Evolutionary conservation across 2,329 filamentous ascomycete genomes (phyloP), one percentile per base, ranked within the genome.

Genomic region (Cyphellophora europaea): DNA sequence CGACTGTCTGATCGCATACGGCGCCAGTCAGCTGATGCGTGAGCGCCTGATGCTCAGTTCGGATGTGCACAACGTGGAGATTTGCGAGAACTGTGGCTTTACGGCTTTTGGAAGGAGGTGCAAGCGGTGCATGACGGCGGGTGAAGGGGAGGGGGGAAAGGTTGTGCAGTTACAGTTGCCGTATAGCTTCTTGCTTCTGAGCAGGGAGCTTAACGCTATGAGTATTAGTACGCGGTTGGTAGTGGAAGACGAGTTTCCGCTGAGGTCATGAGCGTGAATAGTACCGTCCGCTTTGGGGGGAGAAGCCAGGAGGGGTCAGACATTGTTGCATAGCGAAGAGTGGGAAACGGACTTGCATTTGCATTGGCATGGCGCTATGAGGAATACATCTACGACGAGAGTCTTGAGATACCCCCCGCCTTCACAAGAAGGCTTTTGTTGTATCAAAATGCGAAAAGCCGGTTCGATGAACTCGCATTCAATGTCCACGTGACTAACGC

Each of bases 171-270:
- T 98, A 82, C 89, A 81, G 19, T 93, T 98, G 72, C 91, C 91
- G 19, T 98, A 98, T 60, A 91, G 91, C 12, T 91, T 91, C 1
- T 96, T 98, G 71, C 64, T 98, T 54, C 66, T 98, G 37, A 85
- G 96, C 32, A 91, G 98, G 66, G 91, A 98, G 64, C 62, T 98
- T 52, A 80, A 93, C 54, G 93, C 86, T 58, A 98, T 98, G 91
- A 98, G 98, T 58, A 86, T 98, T n/a, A 83, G 88, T 43, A 89
- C 93, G 40, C 72, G 83, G 38, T 67, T 98, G 62, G 84, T 89
- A 66, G 63, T 98, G 47, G 86, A 86, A 52, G 91, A 98, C 55
- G 86, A 96, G 62, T 98, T 98, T 58, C 87, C 87, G 4, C 8
- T 25, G 21, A 25, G 21, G 21, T 25, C n/a, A n/a, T n/a, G n/a